These are phyloP conservation scores for Mortierella sp. DNA, from an alignment of 371 early-diverging fungal species.

Conservation along the genomic window DNA sequence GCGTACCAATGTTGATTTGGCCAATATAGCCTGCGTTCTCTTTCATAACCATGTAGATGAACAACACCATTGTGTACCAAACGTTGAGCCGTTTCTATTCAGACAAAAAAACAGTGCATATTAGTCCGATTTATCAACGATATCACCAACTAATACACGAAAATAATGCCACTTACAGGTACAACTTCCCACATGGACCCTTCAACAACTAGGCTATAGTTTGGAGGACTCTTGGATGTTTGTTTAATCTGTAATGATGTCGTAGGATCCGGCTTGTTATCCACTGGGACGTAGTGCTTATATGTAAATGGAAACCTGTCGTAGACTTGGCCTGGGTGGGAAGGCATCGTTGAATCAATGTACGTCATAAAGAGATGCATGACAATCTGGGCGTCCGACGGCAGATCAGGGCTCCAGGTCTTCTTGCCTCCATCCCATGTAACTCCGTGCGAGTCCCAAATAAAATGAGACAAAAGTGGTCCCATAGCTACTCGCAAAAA, in stretches of 20 bases:
- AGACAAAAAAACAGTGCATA: background rate
- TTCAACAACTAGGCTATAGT: conserved; percentile 47
- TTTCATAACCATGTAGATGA: conserved; percentile 55
- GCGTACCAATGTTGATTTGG: conserved; percentile 49
- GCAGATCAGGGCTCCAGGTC: conserved; percentile 44
- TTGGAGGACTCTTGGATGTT: conserved; percentile 42
- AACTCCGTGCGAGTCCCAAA: conserved; percentile 49
- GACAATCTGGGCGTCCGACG: conserved; percentile 50
- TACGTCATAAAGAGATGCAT: conserved; percentile 54
- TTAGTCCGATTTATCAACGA: background rate
- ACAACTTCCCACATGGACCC: conserved; percentile 56
- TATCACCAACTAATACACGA: no score
- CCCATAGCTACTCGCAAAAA: conserved; percentile 36
- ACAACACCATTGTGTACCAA: conserved; percentile 56
- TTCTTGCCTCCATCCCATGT: conserved; percentile 48
- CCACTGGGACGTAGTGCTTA: conserved; percentile 53
- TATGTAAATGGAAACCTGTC: conserved; percentile 55
- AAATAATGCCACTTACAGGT: conserved; percentile 48
- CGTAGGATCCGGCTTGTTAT: conserved; percentile 41
- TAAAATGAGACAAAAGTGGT: conserved; percentile 48
- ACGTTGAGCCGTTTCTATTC: conserved; percentile 56
- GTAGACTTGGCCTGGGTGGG: conserved; percentile 32
- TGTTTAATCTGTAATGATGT: conserved; percentile 53
- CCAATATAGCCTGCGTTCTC: conserved; percentile 53
- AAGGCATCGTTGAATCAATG: conserved; percentile 49